Evolutionary conservation across 495 filamentous ascomycete species (phyloP).

Genomic region (Penicillium salamii): DNA sequence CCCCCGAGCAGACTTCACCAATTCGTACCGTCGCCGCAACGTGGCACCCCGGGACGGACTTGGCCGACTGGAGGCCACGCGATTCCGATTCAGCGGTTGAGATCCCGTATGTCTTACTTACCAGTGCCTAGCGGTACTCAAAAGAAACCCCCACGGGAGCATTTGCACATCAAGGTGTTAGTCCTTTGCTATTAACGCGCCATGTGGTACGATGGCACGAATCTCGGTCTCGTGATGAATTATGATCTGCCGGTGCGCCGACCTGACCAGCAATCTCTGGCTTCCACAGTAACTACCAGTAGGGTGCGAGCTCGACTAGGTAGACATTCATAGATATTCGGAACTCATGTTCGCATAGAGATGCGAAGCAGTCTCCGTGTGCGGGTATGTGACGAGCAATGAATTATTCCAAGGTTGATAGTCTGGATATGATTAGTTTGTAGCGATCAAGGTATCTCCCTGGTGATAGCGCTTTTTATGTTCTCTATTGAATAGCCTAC

Average conservation of each 20-base stretch:
- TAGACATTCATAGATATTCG: slow-evolving; percentile 10
- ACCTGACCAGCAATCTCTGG: slow-evolving; percentile 7
- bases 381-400: slow-evolving; percentile 8
- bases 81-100: slow-evolving; percentile 77
- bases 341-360: slow-evolving; percentile 6
- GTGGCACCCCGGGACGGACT: slow-evolving; percentile 91
- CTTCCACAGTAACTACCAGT: slow-evolving; percentile 2
- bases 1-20: slow-evolving; percentile 72
- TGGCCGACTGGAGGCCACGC: slow-evolving; percentile 75
- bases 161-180: slow-evolving; percentile 25
- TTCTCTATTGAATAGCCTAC: no score
- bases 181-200: slow-evolving; percentile 18
- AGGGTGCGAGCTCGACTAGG: slow-evolving; percentile 1
- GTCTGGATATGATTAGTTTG: neutral
- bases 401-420: slow-evolving; percentile 6
- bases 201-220: slow-evolving; percentile 22
- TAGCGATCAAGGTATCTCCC: no score
- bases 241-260: slow-evolving; percentile 21
- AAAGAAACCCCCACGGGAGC: slow-evolving; percentile 18
- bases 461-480: no score
- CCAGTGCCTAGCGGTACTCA: slow-evolving; percentile 9
- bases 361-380: slow-evolving; percentile 4
- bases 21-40: slow-evolving; percentile 86
- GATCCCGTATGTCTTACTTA: slow-evolving; percentile 16
- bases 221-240: slow-evolving; percentile 23